Base-by-base conservation (phyloP, 805 yeast species). In the Maudiozyma pseudohumilis region DNA sequence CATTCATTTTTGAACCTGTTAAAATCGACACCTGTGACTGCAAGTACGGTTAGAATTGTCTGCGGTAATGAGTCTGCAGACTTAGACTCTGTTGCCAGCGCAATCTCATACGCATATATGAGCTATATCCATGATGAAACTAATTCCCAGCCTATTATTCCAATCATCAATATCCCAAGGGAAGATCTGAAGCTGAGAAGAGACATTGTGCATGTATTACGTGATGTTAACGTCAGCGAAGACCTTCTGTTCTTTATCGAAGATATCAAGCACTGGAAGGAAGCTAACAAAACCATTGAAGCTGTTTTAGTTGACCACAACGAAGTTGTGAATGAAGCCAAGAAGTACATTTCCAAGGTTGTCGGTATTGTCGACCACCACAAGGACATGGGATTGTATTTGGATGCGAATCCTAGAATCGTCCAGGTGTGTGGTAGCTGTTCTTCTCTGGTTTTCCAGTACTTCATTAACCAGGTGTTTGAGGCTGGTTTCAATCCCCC, bases 21-120 rank as follows among this genome's bases (percentile, higher is more conserved):
- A 13, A 42, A 36, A 15, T 6, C 23, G 6, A 17, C n/a, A 11
- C 21, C 29, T 1, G 21, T 31, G 10, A 26, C 32, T 5, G 13
- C 27, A 2, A 19, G 28, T 6, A 34, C 34, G 12, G 21, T 48
- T 18, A 40, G 35, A 20, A 45, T 54, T 12, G 56, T 52, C 6
- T 50, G 50, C 0, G 96, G 96, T 1, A 87, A 87, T 52, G 92
- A 86, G 50, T 74, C 92, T 4, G 88, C 92, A 41, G 87, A 89
- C 58, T 63, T 92, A 63, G 98, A 89, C 58, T 88, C 96, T 0
- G 80, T 87, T 23, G 72, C 85, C 2, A 70, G 80, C 39, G 79
- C 96, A 0, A 64, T 92, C 5, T 52, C 81, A 3, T 82, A 77
- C 51, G 77, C 95, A 0, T 85, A 74, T 49, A 68, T 80, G 21